phyloP scores from a whole-genome alignment of 2,329 filamentous ascomycete species.

The Colletotrichum spaethianum region DNA sequence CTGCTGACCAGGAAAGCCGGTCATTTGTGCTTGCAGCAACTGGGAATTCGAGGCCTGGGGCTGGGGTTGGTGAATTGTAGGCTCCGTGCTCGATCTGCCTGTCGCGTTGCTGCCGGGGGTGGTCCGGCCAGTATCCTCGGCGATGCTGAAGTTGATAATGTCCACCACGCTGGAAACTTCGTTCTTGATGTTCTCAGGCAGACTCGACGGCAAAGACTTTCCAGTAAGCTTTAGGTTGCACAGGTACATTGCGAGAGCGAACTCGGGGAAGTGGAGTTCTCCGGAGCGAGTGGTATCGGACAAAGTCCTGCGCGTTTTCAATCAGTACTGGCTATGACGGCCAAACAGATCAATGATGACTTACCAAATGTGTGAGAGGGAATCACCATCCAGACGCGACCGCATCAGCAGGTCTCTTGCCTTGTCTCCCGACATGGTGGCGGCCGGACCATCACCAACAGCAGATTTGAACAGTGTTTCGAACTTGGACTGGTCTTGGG shows the following conservation, averaged over 20 bases:
- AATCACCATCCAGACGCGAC: slow-evolving; percentile 88
- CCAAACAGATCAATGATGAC: slow-evolving; percentile 43
- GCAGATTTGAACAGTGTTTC: slow-evolving; percentile 98
- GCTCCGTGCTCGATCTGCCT: slow-evolving; percentile 61
- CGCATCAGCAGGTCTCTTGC: slow-evolving; percentile 90
- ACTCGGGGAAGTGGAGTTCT: slow-evolving; percentile 96
- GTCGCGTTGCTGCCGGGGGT: slow-evolving; percentile 75
- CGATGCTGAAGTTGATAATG: slow-evolving; percentile 95
- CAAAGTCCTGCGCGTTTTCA: slow-evolving; percentile 74
- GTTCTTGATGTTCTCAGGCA: slow-evolving; percentile 92
- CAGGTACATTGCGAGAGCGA: slow-evolving; percentile 97
- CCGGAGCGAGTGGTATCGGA: slow-evolving; percentile 97
- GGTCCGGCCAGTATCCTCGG: slow-evolving; percentile 76
- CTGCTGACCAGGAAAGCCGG: slow-evolving; percentile 73
- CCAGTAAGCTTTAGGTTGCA: slow-evolving; percentile 94
- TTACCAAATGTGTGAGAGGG: slow-evolving; percentile 93
- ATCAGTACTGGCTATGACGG: slow-evolving; percentile 42
- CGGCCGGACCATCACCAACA: slow-evolving; percentile 81
- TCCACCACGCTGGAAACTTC: slow-evolving; percentile 99
- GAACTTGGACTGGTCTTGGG: slow-evolving; percentile 94
- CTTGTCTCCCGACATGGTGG: slow-evolving; percentile 92
- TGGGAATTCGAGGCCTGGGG: slow-evolving; percentile 81
- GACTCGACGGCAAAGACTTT: slow-evolving; percentile 79
- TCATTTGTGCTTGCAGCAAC: slow-evolving; percentile 76
- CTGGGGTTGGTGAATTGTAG: slow-evolving; percentile 77